Conservation (phyloP, 192 early-diverging fungal genomes). For the Rhizoclosmatium sp. region DNA sequence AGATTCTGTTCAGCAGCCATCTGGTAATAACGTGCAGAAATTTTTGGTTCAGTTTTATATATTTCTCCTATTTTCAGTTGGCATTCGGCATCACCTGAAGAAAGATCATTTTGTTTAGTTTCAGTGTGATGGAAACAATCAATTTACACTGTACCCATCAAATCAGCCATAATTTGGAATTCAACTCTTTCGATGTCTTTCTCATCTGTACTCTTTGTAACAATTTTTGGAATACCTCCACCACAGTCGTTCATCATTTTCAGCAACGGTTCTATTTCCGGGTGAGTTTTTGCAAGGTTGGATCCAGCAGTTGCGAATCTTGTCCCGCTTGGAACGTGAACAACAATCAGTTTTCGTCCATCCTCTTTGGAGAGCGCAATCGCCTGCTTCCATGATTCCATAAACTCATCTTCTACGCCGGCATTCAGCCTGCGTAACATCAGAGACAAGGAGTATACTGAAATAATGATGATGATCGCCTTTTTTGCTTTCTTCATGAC, state of each 20-base stretch:
- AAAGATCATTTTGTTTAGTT: too few species aligned
- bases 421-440: not conserved
- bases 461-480: not conserved
- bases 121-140: too few species aligned
- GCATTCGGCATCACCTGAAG: too few species aligned
- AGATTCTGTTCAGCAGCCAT: too few species aligned
- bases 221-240: not conserved
- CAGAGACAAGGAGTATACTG: not conserved
- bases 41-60: too few species aligned
- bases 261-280: not conserved
- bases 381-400: not conserved
- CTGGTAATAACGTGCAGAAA: too few species aligned
- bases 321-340: conserved; percentile 4
- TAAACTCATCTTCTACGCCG: not conserved
- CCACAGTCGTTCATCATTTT: not conserved
- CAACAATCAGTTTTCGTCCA: not conserved
- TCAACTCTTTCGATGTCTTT: not conserved
- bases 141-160: not conserved
- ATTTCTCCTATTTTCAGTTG: too few species aligned
- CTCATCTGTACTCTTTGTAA: not conserved
- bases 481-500: not conserved
- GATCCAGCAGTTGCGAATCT: not conserved
- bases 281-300: not conserved
- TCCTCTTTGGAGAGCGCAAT: not conserved
- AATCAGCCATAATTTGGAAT: not conserved